These are phyloP conservation scores for Drosera capensis DNA, from an alignment of 148 eudicot genomes.

Conservation along the genomic window DNA sequence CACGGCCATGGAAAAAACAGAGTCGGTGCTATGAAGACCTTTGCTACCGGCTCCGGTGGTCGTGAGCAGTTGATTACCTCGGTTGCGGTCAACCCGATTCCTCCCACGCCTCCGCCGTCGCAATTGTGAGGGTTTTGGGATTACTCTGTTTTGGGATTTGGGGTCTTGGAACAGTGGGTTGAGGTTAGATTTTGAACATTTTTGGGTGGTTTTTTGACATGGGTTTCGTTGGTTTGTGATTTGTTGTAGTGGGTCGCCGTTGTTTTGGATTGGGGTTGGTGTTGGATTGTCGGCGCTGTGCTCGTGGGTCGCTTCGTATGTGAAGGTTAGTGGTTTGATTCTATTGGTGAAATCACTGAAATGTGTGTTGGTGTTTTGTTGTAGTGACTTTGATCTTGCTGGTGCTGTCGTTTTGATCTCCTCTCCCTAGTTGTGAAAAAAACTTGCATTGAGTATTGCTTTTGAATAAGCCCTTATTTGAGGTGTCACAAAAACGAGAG, in stretches of 20 bases:
- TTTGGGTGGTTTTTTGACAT: neutral
- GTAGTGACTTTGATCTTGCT: neutral
- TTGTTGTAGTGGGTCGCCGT: slow-evolving; percentile 61
- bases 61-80: slow-evolving; percentile 54
- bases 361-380: neutral
- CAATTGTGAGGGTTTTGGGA: slow-evolving; percentile 43
- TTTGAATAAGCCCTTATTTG: no score
- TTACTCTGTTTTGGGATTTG: neutral
- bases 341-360: neutral
- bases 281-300: slow-evolving; percentile 75
- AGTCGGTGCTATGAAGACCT: slow-evolving; percentile 16
- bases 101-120: slow-evolving; percentile 44
- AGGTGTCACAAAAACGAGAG: no score
- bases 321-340: slow-evolving; percentile 40
- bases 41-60: slow-evolving; percentile 35
- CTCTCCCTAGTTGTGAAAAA: no score
- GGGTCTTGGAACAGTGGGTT: no score
- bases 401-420: no score
- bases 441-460: no score
- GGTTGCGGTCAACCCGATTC: slow-evolving; percentile 50
- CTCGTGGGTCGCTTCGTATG: slow-evolving; percentile 55
- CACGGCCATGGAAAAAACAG: slow-evolving; percentile 11
- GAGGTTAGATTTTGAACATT: neutral
- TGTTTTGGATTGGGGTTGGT: slow-evolving; percentile 97
- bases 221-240: slow-evolving; percentile 5